Evolutionary conservation across 2,329 filamentous ascomycete genomes (phyloP).

Genomic region (Dothidotthia symphoricarpi): DNA sequence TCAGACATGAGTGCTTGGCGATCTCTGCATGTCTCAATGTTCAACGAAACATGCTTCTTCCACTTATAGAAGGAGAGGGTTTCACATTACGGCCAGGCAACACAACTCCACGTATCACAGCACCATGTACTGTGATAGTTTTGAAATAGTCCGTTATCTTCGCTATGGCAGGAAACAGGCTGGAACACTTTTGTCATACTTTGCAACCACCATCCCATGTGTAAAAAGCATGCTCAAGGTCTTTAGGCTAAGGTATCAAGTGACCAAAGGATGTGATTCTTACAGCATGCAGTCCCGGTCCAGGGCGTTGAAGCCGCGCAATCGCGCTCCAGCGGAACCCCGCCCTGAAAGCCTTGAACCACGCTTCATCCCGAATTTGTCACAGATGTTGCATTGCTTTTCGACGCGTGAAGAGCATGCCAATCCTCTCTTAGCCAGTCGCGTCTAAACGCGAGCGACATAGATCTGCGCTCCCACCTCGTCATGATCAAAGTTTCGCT

Average conservation of each 20-base stretch:
- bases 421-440: slow-evolving; percentile 10
- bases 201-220: too few relatives aligned
- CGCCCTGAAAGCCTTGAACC: slow-evolving; percentile 20
- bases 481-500: neutral
- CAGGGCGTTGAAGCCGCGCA: slow-evolving; percentile 17
- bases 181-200: too few relatives aligned
- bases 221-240: too few relatives aligned
- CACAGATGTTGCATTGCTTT: slow-evolving; percentile 11
- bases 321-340: slow-evolving; percentile 22
- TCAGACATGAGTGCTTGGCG: slow-evolving; percentile 20
- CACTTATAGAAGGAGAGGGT: slow-evolving; percentile 3
- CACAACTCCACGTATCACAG: too few relatives aligned
- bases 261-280: too few relatives aligned
- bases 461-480: neutral
- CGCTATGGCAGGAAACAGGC: slow-evolving; percentile 1
- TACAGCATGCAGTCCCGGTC: too few relatives aligned
- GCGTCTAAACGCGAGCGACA: slow-evolving; percentile 9
- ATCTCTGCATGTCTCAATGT: slow-evolving; percentile 30
- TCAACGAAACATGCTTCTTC: slow-evolving; percentile 16
- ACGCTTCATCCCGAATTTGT: slow-evolving; percentile 20
- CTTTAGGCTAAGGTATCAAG: too few relatives aligned
- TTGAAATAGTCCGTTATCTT: too few relatives aligned
- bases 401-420: too few relatives aligned
- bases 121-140: too few relatives aligned
- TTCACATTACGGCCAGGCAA: too few relatives aligned